These are phyloP conservation scores for Cystobasidium tubakii DNA, from an alignment of 768 basidiomycete species.

Conservation along the genomic window DNA sequence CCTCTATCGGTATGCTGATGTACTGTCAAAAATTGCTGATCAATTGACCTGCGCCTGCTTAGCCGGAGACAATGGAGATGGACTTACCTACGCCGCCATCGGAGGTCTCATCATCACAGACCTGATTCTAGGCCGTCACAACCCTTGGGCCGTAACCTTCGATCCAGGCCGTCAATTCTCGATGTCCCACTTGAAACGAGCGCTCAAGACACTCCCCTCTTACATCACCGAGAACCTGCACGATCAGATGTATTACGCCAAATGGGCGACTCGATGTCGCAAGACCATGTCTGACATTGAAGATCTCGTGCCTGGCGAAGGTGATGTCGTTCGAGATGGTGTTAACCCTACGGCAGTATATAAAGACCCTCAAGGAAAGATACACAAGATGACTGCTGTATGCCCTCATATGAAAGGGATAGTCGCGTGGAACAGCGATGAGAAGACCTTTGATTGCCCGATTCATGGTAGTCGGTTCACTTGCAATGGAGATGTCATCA, in stretches of 20 bases:
- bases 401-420: slow-evolving; percentile 10
- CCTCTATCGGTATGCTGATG: neutral
- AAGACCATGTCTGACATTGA: slow-evolving; percentile 3
- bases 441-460: slow-evolving; percentile 1
- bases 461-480: slow-evolving; percentile 1
- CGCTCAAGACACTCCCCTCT: neutral
- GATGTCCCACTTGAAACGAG: neutral
- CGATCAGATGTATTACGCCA: neutral
- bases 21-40: no score
- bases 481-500: slow-evolving; percentile 8
- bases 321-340: slow-evolving; percentile 2
- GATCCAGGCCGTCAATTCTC: slow-evolving; percentile 16
- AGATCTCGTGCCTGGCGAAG: slow-evolving; percentile 6
- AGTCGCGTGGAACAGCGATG: neutral
- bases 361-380: neutral
- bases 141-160: neutral
- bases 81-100: neutral
- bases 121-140: neutral
- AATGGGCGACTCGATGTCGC: neutral
- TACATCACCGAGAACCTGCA: slow-evolving; percentile 7
- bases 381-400: slow-evolving; percentile 6
- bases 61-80: slow-evolving; percentile 1
- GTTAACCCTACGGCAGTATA: neutral
- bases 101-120: neutral
- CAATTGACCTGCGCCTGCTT: neutral